These are phyloP conservation scores for Nectriaceae sp. DNA, from an alignment of 2,329 filamentous ascomycete species.

Conservation along the genomic window DNA sequence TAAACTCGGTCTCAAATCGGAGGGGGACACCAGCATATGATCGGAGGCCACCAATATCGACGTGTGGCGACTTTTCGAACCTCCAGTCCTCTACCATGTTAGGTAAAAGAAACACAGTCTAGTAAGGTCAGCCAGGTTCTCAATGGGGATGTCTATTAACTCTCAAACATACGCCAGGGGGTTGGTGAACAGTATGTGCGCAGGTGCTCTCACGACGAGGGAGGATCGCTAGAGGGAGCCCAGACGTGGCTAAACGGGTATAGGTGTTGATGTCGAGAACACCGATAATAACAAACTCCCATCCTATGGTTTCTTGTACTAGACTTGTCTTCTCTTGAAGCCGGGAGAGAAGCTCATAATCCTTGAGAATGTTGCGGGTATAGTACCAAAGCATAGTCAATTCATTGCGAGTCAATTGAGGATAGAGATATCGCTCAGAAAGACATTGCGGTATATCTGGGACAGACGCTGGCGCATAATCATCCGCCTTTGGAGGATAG, in stretches of 20 bases:
- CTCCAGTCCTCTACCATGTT: conserved; percentile 47
- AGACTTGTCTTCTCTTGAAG: conserved; percentile 45
- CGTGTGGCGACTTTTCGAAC: conserved; percentile 42
- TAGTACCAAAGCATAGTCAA: conserved; percentile 46
- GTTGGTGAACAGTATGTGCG: conserved; percentile 44
- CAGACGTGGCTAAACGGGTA: conserved; percentile 43
- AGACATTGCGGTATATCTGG: conserved; percentile 7
- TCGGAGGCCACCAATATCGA: conserved; percentile 39
- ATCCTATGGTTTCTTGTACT: conserved; percentile 42
- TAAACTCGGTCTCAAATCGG: conserved; percentile 40
- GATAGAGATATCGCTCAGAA: conserved; percentile 23
- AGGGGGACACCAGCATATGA: conserved; percentile 45
- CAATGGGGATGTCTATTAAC: background rate
- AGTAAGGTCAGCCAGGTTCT: conserved; percentile 1
- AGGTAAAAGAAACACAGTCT: conserved; percentile 42
- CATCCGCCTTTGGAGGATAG: conserved; percentile 11
- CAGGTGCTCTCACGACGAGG: conserved; percentile 48
- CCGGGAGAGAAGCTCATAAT: conserved; percentile 41
- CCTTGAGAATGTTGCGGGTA: conserved; percentile 39
- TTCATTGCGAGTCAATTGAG: conserved; percentile 29
- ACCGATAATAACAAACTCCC: conserved; percentile 49
- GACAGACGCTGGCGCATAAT: conserved; percentile 12
- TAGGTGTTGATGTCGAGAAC: conserved; percentile 45
- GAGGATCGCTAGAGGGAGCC: conserved; percentile 41
- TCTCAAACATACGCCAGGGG: conserved; percentile 26